phyloP scores from a whole-genome alignment of 306 rosid species.

The Quercus suber region DNA sequence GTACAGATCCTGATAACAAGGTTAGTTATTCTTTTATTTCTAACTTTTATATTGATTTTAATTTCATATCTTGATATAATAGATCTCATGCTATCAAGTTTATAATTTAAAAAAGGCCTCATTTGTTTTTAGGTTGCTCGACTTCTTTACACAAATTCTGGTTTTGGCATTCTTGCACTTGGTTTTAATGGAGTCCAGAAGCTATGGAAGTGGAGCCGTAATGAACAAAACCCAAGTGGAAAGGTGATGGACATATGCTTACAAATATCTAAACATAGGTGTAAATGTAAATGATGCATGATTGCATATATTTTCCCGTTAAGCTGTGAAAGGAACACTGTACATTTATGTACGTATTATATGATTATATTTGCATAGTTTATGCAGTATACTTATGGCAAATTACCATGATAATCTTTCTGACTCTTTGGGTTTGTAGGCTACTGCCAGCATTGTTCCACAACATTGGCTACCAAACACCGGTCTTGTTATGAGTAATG shows the following conservation, averaged over 20 bases:
- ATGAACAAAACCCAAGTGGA: slow-evolving; percentile 63
- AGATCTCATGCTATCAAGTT: neutral
- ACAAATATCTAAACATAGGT: neutral
- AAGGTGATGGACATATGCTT: slow-evolving; percentile 46
- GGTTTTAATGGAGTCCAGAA: slow-evolving; percentile 81
- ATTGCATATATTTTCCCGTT: neutral
- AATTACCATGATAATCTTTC: slow-evolving; percentile 9
- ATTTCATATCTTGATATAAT: neutral
- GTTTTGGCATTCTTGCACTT: slow-evolving; percentile 79
- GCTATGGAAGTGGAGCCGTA: slow-evolving; percentile 86
- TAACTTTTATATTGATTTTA: neutral
- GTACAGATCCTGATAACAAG: slow-evolving; percentile 66
- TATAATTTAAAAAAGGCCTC: neutral
- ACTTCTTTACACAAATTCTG: slow-evolving; percentile 73
- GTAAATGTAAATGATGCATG: neutral
- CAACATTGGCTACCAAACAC: slow-evolving; percentile 83
- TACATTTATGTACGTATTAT: neutral
- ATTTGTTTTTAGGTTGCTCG: slow-evolving; percentile 52
- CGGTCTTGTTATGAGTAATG: slow-evolving; percentile 86
- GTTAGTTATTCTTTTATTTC: slow-evolving; percentile 17
- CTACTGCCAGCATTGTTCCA: slow-evolving; percentile 77
- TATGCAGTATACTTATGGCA: neutral
- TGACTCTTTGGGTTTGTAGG: slow-evolving; percentile 54
- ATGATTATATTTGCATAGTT: neutral
- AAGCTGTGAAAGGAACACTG: neutral